Conservation (phyloP, 192 early-diverging fungal genomes). For the Phlyctochytrium planicorne region DNA sequence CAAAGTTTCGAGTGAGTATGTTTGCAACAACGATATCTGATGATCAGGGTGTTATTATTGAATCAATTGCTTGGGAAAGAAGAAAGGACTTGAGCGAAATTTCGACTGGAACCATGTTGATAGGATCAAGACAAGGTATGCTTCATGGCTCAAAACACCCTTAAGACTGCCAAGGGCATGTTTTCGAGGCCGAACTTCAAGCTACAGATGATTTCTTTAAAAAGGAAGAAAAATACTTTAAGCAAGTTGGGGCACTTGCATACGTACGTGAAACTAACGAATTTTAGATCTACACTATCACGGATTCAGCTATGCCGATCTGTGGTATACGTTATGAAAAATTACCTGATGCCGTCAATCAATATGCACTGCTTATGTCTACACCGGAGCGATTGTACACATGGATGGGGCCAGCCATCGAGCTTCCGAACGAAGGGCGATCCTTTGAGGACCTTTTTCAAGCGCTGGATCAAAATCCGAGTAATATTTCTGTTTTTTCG, state of each 20-base stretch:
- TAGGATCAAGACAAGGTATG: constrained; percentile 66
- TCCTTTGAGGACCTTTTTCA: constrained; percentile 80
- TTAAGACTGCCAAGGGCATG: constrained; percentile 70
- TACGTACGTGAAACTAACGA: neutral
- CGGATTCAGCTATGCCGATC: constrained; percentile 67
- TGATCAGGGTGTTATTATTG: constrained; percentile 70
- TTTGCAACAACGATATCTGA: neutral
- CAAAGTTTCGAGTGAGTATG: constrained; percentile 68
- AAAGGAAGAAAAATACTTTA: constrained; percentile 77
- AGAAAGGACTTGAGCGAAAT: constrained; percentile 46
- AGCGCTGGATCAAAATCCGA: constrained; percentile 65
- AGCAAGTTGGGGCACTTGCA: constrained; percentile 49
- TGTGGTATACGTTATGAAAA: constrained; percentile 79
- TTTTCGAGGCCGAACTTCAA: constrained; percentile 89
- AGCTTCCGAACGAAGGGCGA: constrained; percentile 49
- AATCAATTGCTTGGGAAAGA: constrained; percentile 90
- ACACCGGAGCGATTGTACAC: constrained; percentile 91
- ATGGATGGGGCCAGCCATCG: constrained; percentile 67
- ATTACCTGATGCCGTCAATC: constrained; percentile 69
- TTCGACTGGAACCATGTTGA: constrained; percentile 78
- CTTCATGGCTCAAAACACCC: no score
- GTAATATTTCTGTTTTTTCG: constrained; percentile 35
- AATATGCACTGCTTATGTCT: constrained; percentile 77
- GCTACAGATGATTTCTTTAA: constrained; percentile 82
- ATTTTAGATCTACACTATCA: constrained; percentile 66